Percentiles rank a stretch among this genome's conserved stretches.
phyloP scores from a whole-genome alignment of 345 rosid species.

The Microcos paniculata region DNA sequence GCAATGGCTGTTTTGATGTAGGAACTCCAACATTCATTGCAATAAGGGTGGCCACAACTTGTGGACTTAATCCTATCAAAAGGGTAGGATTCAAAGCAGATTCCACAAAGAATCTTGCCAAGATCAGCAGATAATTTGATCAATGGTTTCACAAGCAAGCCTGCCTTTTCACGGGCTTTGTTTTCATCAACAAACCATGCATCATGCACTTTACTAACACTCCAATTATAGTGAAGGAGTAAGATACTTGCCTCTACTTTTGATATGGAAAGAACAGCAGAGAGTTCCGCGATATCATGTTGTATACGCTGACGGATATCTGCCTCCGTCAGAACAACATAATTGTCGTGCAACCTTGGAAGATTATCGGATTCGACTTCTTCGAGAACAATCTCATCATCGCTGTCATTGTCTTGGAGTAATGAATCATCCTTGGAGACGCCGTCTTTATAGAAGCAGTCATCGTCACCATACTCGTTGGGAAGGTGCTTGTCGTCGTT shows the following conservation, averaged over 20 bases:
- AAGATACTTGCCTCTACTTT: slow-evolving; percentile 12
- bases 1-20: slow-evolving; percentile 27
- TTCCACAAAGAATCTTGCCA: slow-evolving; percentile 15
- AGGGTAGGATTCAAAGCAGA: slow-evolving; percentile 27
- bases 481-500: background rate
- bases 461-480: background rate
- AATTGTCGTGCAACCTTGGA: background rate
- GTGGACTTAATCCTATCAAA: slow-evolving; percentile 1
- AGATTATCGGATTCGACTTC: background rate
- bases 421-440: background rate
- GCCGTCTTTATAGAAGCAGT: background rate
- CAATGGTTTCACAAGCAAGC: slow-evolving; percentile 4
- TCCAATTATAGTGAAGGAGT: slow-evolving; percentile 12
- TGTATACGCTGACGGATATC: slow-evolving; percentile 6
- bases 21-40: slow-evolving; percentile 28
- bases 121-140: background rate
- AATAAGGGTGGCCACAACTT: slow-evolving; percentile 36
- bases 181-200: slow-evolving; percentile 11
- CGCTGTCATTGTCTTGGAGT: background rate
- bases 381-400: background rate
- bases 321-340: background rate
- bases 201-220: background rate
- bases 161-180: slow-evolving; percentile 14
- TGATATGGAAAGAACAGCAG: background rate
- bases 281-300: background rate